Conservation (phyloP, 2,329 filamentous ascomycete species). For the Colletotrichum sojae region DNA sequence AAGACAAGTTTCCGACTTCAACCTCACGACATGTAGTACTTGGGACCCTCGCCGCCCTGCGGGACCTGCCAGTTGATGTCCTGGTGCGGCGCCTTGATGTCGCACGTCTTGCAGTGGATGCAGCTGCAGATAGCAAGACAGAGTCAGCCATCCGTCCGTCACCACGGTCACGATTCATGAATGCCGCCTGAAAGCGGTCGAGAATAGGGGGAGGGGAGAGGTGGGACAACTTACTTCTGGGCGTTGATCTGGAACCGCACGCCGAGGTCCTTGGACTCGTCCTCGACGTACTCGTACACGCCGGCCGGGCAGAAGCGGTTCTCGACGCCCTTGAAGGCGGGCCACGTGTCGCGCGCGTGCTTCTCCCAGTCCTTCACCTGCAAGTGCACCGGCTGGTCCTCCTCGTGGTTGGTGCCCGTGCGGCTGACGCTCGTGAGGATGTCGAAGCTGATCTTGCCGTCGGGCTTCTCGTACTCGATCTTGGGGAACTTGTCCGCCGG, state of each 20-base stretch:
- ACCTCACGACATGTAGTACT: slow-evolving; percentile 77
- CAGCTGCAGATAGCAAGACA: slow-evolving; percentile 70
- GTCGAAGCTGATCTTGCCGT: slow-evolving; percentile 95
- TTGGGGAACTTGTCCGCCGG: slow-evolving; percentile 83
- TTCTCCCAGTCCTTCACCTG: slow-evolving; percentile 96
- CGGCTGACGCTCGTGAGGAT: slow-evolving; percentile 95
- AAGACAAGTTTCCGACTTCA: background rate
- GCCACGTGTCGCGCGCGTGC: slow-evolving; percentile 87
- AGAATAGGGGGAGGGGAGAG: background rate
- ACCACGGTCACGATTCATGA: slow-evolving; percentile 3
- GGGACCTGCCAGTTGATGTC: slow-evolving; percentile 98
- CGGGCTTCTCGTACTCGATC: slow-evolving; percentile 97
- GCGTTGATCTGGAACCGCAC: slow-evolving; percentile 98
- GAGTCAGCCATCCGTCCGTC: slow-evolving; percentile 15
- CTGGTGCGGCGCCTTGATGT: slow-evolving; percentile 97
- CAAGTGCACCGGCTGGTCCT: slow-evolving; percentile 96
- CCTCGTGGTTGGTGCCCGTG: slow-evolving; percentile 98
- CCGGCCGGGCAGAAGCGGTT: slow-evolving; percentile 97
- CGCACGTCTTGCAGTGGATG: slow-evolving; percentile 99
- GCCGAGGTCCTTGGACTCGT: slow-evolving; percentile 86
- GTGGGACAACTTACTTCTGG: slow-evolving; percentile 82
- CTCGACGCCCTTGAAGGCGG: slow-evolving; percentile 91
- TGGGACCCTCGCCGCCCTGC: slow-evolving; percentile 86
- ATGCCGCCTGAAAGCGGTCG: background rate
- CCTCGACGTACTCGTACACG: slow-evolving; percentile 98